Conservation (phyloP, 1,139 yeast species). For the Hyphopichia burtonii region DNA sequence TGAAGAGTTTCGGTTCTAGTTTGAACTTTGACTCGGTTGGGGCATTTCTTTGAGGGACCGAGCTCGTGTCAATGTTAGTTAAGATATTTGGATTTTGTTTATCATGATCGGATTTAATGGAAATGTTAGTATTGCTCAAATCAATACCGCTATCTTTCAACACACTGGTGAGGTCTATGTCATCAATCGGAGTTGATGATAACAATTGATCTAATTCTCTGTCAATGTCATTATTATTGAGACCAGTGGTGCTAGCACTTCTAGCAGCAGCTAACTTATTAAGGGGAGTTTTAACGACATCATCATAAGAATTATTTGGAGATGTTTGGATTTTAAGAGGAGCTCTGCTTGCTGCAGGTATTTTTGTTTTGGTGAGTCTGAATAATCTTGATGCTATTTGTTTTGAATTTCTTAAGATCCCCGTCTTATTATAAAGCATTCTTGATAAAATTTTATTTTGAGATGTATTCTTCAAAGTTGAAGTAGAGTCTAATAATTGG, state of each 20-base stretch:
- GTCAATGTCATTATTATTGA: conserved; percentile 21
- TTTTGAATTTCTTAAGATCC: conserved; percentile 36
- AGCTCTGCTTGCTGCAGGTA: conserved; percentile 1
- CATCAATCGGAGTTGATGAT: conserved; percentile 25
- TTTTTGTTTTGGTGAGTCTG: conserved; percentile 18
- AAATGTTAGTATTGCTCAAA: background rate
- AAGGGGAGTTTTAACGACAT: conserved; percentile 24
- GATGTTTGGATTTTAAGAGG: conserved; percentile 1
- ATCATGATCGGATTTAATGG: background rate
- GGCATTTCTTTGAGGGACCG: background rate
- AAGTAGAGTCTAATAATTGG: conserved; percentile 21
- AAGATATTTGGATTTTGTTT: background rate
- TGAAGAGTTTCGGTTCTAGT: background rate
- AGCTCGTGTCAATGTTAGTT: background rate
- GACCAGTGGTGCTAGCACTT: conserved; percentile 12
- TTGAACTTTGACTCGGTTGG: background rate
- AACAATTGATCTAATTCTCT: conserved; percentile 25
- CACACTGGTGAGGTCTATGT: conserved; percentile 7
- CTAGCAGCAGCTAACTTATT: conserved; percentile 14
- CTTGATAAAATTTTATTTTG: conserved; percentile 44
- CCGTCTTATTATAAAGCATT: conserved; percentile 41
- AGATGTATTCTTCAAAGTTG: conserved; percentile 31
- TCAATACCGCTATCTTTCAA: background rate
- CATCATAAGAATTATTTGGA: conserved; percentile 18
- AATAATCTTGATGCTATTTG: conserved; percentile 39